Conservation (phyloP, 73 alveolate species). For the Paramecium pentaurelia region DNA sequence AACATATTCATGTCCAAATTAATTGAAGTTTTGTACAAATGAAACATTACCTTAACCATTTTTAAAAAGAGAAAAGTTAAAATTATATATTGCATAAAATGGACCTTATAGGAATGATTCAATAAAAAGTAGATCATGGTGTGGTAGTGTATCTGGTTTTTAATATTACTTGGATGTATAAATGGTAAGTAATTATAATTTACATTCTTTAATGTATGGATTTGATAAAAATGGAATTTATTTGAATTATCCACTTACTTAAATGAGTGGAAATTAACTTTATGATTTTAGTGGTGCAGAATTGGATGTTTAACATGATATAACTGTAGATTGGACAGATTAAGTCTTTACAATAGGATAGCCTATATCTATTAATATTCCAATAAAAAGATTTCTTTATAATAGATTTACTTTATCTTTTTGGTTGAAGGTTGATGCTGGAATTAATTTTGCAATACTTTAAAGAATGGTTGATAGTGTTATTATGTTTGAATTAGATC, state of each 20-base stretch:
- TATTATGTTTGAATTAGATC: not conserved
- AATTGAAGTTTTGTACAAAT: not conserved
- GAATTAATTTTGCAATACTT: not conserved
- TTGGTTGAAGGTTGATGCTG: not conserved
- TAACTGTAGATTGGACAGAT: not conserved
- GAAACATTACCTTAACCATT: not conserved
- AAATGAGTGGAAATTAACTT: not conserved
- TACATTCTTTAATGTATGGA: not conserved
- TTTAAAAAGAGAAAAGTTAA: not conserved
- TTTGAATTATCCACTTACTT: not conserved
- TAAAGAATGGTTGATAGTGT: not conserved
- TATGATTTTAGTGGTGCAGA: not conserved
- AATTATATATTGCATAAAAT: not conserved
- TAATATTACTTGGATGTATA: not conserved
- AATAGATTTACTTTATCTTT: not conserved
- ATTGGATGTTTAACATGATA: not conserved
- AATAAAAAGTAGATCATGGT: not conserved
- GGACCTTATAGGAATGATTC: not conserved
- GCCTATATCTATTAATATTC: not conserved
- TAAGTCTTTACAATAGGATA: not conserved
- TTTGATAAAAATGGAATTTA: not conserved
- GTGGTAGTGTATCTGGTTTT: not conserved
- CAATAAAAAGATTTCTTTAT: not conserved
- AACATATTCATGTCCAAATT: not conserved
- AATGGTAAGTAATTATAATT: not conserved